Conservation (phyloP, 2,329 filamentous ascomycete genomes). For the Myrmaecium sp. region DNA sequence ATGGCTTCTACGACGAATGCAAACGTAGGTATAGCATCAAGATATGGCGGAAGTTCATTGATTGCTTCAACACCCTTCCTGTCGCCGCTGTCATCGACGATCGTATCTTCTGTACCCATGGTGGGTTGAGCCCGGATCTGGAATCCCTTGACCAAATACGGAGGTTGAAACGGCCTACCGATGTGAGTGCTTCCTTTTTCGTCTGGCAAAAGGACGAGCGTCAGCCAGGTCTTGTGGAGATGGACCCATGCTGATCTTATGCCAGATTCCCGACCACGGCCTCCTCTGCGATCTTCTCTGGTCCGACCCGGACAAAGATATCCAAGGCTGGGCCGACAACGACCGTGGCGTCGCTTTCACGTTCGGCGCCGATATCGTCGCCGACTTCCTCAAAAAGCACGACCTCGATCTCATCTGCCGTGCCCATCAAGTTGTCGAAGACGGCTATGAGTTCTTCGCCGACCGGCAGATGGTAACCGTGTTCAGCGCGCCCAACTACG, state of each 20-base stretch:
- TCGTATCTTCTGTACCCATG: constrained; percentile 99
- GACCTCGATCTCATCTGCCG: constrained; percentile 99
- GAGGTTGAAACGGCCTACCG: constrained; percentile 94
- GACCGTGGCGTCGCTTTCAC: constrained; percentile 98
- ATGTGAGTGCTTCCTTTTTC: constrained; percentile 47
- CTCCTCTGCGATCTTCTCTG: constrained; percentile 93
- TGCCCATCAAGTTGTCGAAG: constrained; percentile 96
- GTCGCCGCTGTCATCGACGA: constrained; percentile 98
- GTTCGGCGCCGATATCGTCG: constrained; percentile 93
- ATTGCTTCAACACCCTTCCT: constrained; percentile 97
- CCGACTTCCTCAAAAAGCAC: constrained; percentile 93
- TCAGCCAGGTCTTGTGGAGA: not conserved
- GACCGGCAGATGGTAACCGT: constrained; percentile 94
- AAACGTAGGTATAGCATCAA: constrained; percentile 99
- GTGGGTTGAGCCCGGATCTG: constrained; percentile 86
- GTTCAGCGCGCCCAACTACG: constrained; percentile 98
- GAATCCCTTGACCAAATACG: constrained; percentile 99
- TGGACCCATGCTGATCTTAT: constrained; percentile 18
- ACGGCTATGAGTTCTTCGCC: constrained; percentile 99
- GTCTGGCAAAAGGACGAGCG: too few species aligned
- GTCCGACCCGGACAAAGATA: constrained; percentile 98
- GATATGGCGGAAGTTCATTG: constrained; percentile 98
- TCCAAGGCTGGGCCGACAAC: constrained; percentile 98
- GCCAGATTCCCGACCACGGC: constrained; percentile 90
- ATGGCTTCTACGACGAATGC: constrained; percentile 99